phyloP scores from a whole-genome alignment of 208 protist genomes.

The Leptomonas pyrrhocoris region DNA sequence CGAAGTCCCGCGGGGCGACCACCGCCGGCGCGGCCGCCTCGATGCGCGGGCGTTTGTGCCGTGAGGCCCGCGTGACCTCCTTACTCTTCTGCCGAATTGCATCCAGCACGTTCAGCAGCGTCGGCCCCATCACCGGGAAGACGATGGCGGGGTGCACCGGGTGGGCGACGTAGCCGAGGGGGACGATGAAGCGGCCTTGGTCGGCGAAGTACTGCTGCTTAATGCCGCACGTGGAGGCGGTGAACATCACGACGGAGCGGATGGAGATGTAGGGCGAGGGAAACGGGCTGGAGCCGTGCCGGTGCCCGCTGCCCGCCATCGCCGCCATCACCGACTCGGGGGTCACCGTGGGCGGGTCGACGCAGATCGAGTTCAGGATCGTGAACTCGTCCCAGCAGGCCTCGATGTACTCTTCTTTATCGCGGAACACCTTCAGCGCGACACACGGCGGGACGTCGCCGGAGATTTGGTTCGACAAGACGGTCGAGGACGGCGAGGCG shows the following conservation, averaged over 20 bases:
- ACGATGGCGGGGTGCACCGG: constrained; percentile 76
- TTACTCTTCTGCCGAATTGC: constrained; percentile 49
- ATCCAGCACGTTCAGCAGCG: constrained; percentile 59
- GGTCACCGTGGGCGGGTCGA: constrained; percentile 21
- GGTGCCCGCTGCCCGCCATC: constrained; percentile 19
- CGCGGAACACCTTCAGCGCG: constrained; percentile 82
- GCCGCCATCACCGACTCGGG: constrained; percentile 9
- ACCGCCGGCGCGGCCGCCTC: constrained; percentile 7
- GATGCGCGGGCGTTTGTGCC: constrained; percentile 28
- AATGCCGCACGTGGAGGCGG: constrained; percentile 36
- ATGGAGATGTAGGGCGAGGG: constrained; percentile 34
- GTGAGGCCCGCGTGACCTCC: constrained; percentile 30
- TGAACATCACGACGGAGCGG: constrained; percentile 41
- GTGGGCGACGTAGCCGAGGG: constrained; percentile 70
- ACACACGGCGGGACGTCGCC: constrained; percentile 33
- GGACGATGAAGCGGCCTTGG: constrained; percentile 64
- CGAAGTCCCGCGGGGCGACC: constrained; percentile 10
- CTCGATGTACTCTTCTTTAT: constrained; percentile 67
- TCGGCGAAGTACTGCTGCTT: constrained; percentile 45
- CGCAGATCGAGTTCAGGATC: constrained; percentile 44
- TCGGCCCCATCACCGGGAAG: constrained; percentile 72
- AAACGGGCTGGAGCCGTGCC: constrained; percentile 3
- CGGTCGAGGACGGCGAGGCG: constrained; percentile 20
- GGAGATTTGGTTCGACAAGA: constrained; percentile 20
- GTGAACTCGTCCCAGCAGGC: constrained; percentile 78